Conservation (phyloP, 2,329 filamentous ascomycete genomes). For the Sporothrix curviconia region DNA sequence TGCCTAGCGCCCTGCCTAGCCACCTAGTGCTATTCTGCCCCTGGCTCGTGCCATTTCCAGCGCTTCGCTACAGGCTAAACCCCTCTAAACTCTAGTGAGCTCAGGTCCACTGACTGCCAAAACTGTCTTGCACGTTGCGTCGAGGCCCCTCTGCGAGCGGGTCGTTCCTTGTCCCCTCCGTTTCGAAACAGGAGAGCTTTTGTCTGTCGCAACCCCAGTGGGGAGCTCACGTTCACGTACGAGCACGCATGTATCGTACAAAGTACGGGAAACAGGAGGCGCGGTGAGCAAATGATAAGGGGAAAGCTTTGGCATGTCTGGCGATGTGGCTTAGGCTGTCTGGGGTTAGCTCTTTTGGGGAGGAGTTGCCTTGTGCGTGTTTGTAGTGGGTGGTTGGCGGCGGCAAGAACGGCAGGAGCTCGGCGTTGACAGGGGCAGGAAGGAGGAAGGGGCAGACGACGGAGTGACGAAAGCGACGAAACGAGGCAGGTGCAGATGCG, state of each 20-base stretch:
- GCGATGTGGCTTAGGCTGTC: not conserved
- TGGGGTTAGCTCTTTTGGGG: too few species aligned
- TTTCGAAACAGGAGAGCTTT: not conserved
- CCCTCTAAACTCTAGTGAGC: not conserved
- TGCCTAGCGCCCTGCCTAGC: not conserved
- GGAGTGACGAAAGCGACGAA: constrained; percentile 1
- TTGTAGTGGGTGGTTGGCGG: not conserved
- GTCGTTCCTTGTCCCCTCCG: constrained; percentile 4
- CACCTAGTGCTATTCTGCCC: too few species aligned
- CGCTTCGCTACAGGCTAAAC: not conserved
- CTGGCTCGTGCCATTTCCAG: not conserved
- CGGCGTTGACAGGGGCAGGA: not conserved
- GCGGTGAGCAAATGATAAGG: not conserved
- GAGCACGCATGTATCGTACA: too few species aligned
- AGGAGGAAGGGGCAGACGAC: too few species aligned
- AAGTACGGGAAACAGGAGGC: not conserved
- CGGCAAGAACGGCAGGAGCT: not conserved
- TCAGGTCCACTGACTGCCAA: too few species aligned
- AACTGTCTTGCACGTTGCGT: too few species aligned
- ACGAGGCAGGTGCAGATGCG: not conserved
- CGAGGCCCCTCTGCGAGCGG: not conserved
- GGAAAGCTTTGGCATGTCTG: too few species aligned
- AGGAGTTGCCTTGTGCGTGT: not conserved
- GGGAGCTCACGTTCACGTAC: not conserved
- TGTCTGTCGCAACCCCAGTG: not conserved